Percentiles rank a stretch among this genome's conserved stretches.
These are phyloP conservation scores for Apiospora sp. DNA, from an alignment of 2,329 filamentous ascomycete genomes.

Conservation along the genomic window DNA sequence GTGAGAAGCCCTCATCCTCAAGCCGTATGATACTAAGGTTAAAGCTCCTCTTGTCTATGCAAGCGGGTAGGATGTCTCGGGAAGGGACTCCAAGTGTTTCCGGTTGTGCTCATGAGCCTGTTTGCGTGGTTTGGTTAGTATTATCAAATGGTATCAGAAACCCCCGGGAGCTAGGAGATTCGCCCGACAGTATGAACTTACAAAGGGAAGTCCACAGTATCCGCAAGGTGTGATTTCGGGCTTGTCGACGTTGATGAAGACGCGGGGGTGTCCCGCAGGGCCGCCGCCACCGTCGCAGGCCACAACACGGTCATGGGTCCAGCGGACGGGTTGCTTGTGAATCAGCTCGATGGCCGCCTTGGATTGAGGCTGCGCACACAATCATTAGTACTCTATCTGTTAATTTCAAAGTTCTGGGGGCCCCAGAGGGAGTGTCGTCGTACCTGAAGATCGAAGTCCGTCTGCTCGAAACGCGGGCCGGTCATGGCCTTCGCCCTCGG, in stretches of 20 bases:
- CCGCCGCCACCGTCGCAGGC: constrained; percentile 94
- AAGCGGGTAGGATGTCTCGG: constrained; percentile 83
- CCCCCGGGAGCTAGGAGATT: not conserved
- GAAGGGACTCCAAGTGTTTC: constrained; percentile 82
- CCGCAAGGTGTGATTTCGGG: constrained; percentile 88
- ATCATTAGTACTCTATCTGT: constrained; percentile 39
- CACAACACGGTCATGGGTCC: constrained; percentile 83
- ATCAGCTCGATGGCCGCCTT: constrained; percentile 93
- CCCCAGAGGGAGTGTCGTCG: constrained; percentile 36
- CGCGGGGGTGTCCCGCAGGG: constrained; percentile 85
- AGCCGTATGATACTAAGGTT: not conserved
- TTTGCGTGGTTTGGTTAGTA: constrained; percentile 27
- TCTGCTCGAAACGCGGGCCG: constrained; percentile 96
- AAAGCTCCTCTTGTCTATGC: constrained; percentile 46
- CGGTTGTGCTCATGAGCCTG: constrained; percentile 92
- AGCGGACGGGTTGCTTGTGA: constrained; percentile 92
- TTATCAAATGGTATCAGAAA: constrained; percentile 22
- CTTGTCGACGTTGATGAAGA: constrained; percentile 99
- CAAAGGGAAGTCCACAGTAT: constrained; percentile 94
- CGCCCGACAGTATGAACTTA: constrained; percentile 58
- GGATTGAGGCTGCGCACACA: constrained; percentile 75
- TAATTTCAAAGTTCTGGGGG: constrained; percentile 11
- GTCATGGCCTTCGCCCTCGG: constrained; percentile 85
- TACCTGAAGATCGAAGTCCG: constrained; percentile 91
- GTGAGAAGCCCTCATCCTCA: not conserved